phyloP scores from a whole-genome alignment of 176 grass and related monocot genomes.

The Miscanthus lutarioriparius region DNA sequence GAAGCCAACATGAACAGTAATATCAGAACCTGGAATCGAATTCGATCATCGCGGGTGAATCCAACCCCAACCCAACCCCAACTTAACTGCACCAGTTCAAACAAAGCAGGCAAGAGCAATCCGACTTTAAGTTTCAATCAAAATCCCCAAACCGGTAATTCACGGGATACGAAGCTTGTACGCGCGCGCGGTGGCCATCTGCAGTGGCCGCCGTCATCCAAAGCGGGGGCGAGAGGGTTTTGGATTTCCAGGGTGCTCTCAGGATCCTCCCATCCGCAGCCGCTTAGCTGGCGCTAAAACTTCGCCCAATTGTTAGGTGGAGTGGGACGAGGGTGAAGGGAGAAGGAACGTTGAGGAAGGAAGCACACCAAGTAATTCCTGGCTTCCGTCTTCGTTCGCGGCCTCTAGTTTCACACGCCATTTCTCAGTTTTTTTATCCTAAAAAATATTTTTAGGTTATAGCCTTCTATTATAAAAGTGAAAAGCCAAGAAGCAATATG shows the following conservation, averaged over 20 bases:
- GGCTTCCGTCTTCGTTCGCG: background rate
- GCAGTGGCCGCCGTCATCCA: constrained; percentile 22
- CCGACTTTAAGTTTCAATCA: constrained; percentile 11
- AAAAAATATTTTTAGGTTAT: too few species aligned
- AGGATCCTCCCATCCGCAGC: background rate
- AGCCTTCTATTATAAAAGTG: too few species aligned
- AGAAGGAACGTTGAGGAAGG: background rate
- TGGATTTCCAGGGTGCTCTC: background rate
- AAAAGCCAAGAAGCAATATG: background rate
- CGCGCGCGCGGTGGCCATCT: constrained; percentile 72
- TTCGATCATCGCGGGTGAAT: constrained; percentile 4
- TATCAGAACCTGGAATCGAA: constrained; percentile 6
- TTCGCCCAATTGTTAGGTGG: background rate
- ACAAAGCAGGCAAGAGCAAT: constrained; percentile 29
- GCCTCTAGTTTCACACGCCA: background rate
- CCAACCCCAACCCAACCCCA: too few species aligned
- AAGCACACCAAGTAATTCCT: background rate
- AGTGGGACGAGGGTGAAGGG: background rate
- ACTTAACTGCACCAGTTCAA: constrained; percentile 27
- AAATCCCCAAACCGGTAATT: constrained; percentile 28
- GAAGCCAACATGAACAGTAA: constrained; percentile 8
- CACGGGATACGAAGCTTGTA: constrained; percentile 90
- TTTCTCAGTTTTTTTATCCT: background rate
- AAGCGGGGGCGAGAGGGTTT: constrained; percentile 1
- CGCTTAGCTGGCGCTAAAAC: constrained; percentile 13